Base-by-base conservation (phyloP, 1,139 yeast genomes). In the Ogataea hybrid region DNA sequence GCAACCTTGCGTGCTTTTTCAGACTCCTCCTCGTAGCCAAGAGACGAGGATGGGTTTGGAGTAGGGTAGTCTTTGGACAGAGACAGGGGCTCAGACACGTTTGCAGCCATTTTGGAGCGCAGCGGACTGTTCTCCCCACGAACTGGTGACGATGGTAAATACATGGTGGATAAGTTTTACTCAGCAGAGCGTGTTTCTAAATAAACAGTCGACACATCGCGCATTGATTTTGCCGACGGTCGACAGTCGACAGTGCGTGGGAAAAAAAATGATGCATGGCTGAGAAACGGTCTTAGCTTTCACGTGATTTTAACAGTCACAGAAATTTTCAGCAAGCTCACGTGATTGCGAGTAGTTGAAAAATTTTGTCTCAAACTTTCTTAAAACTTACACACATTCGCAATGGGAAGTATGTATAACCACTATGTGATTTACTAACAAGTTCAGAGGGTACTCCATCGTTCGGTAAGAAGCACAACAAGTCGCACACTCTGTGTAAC, bases 391-490 rank as follows among this genome's bases (percentile, higher is more conserved):
- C 28, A 32, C 35, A 30, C 47, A 54, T 40, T 48, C 73, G 77
- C 67, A 71, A 78, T 79, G 84, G 73, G 81, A 75, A 79, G 83
- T 78, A 78, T 72, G 84, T 78, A 71, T 56, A 54, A n/a, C 33
- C 34, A 36, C 30, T 36, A n/a, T 22, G 28, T 27, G 28, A 22
- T 23, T 36, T 35, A 39, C 46, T 51, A 48, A 41, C 47, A 44
- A 44, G 51, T 56, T 65, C 69, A 88, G 96, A 92, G 90, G 98
- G 98, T 88, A 92, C 98, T 76, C 96, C 97, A 81, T 88, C 97
- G 74, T 84, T 88, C 82, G 97, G 98, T 84, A 92, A 90, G 81
- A 89, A 95, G 77, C 97, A 92, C 89, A 90, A 87, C 94, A 94
- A 94, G 82, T 84, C 97, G 72, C 99, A 92, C 89, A 86, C 95